Conservation (phyloP, 73 alveolate genomes). For the Symbiodinium pilosum region DNA sequence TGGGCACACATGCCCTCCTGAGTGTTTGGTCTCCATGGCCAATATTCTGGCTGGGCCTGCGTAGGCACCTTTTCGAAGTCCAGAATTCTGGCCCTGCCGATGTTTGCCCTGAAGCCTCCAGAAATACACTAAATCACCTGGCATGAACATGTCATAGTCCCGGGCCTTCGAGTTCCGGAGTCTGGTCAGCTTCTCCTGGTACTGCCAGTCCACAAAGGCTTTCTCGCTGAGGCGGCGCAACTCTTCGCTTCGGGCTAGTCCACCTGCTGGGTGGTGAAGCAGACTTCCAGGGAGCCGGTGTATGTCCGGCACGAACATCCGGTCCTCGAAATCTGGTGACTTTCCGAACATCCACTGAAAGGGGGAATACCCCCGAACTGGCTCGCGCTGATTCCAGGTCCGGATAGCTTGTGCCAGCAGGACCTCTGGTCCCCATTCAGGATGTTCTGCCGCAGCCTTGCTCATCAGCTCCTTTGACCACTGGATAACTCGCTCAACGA, state of each 20-base stretch:
- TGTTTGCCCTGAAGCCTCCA: not conserved
- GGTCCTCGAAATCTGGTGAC: not conserved
- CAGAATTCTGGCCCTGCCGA: not conserved
- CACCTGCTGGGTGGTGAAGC: not conserved
- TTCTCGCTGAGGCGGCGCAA: not conserved
- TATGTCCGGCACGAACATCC: not conserved
- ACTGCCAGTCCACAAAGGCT: not conserved
- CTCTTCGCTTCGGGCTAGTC: not conserved
- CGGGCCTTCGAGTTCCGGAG: not conserved
- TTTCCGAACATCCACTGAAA: slow-evolving; percentile 1
- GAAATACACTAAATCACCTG: not conserved
- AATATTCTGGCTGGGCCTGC: not conserved
- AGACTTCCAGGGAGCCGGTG: not conserved
- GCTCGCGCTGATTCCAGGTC: slow-evolving; percentile 32
- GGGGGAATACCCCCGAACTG: slow-evolving; percentile 19
- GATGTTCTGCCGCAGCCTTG: not conserved
- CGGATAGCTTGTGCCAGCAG: not conserved
- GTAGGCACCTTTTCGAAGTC: not conserved
- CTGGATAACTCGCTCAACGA: not conserved
- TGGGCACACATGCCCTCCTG: not conserved
- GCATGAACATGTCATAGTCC: not conserved
- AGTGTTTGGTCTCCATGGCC: not conserved
- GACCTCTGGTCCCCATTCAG: not conserved
- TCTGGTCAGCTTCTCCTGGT: not conserved
- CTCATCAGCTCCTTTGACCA: not conserved